These are phyloP conservation scores for Pseudogymnoascus sp. DNA, from an alignment of 2,329 filamentous ascomycete species.

Conservation along the genomic window DNA sequence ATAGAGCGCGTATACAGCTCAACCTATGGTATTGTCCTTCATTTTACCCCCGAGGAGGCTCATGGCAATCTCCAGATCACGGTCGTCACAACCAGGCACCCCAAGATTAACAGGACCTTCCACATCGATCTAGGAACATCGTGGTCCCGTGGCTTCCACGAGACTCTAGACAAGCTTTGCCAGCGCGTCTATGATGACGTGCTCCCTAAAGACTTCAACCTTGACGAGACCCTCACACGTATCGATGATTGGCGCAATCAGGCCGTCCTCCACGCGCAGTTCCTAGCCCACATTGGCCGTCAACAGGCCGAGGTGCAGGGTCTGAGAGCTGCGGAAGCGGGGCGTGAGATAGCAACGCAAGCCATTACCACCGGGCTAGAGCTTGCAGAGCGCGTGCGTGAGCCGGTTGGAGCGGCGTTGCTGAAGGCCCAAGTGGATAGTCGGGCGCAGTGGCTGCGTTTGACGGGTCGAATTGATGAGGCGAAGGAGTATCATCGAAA, in stretches of 20 bases:
- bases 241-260: constrained; percentile 1
- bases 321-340: not conserved
- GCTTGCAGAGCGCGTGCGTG: constrained; percentile 16
- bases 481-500: constrained; percentile 39
- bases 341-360: not conserved
- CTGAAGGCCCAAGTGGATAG: constrained; percentile 47
- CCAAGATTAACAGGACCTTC: constrained; percentile 53
- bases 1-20: constrained; percentile 33
- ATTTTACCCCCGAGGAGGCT: constrained; percentile 45
- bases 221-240: not conserved
- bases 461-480: constrained; percentile 41
- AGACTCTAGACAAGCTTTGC: constrained; percentile 19
- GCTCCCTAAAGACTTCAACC: not conserved
- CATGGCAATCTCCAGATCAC: constrained; percentile 50
- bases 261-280: constrained; percentile 20
- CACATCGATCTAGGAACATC: constrained; percentile 46
- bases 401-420: constrained; percentile 37
- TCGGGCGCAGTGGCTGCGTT: constrained; percentile 47
- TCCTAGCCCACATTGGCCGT: constrained; percentile 34
- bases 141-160: constrained; percentile 19
- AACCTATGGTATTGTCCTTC: constrained; percentile 28
- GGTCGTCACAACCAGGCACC: constrained; percentile 49
- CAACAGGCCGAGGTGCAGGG: constrained; percentile 19
- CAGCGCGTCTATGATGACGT: not conserved
- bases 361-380: not conserved